Evolutionary conservation across 768 basidiomycete genomes (phyloP).

Genomic region (Austroboletus eburneus): DNA sequence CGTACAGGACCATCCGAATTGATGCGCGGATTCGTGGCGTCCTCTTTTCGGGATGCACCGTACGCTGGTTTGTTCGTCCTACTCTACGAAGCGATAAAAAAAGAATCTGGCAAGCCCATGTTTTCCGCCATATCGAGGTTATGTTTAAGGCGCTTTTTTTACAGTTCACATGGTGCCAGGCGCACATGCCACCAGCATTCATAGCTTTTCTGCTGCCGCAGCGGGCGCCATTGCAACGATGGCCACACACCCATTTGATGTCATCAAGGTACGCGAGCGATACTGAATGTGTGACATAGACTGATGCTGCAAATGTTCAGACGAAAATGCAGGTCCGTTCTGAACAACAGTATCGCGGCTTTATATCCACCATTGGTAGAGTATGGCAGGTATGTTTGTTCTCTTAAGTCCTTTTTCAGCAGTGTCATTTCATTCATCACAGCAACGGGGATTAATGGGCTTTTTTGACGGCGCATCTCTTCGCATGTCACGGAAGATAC

Average conservation of each 20-base stretch:
- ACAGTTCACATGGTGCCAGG: slow-evolving; percentile 40
- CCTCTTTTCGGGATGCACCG: slow-evolving; percentile 90
- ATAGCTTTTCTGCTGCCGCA: slow-evolving; percentile 65
- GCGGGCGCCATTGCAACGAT: slow-evolving; percentile 85
- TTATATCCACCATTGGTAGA: slow-evolving; percentile 57
- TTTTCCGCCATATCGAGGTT: not conserved
- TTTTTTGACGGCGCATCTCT: slow-evolving; percentile 87
- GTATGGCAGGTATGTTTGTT: slow-evolving; percentile 59
- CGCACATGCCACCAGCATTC: slow-evolving; percentile 48
- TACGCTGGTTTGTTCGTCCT: slow-evolving; percentile 89
- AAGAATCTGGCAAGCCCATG: slow-evolving; percentile 51
- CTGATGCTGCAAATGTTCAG: slow-evolving; percentile 35
- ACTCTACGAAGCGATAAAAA: slow-evolving; percentile 84
- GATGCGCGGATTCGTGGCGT: slow-evolving; percentile 81
- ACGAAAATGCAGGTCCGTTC: slow-evolving; percentile 92
- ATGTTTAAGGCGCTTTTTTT: slow-evolving; percentile 3
- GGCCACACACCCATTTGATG: slow-evolving; percentile 89
- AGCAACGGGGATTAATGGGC: slow-evolving; percentile 78
- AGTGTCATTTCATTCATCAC: slow-evolving; percentile 1
- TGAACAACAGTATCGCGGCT: slow-evolving; percentile 68
- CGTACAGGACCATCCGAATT: slow-evolving; percentile 78
- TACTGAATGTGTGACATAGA: not conserved
- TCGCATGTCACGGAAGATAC: slow-evolving; percentile 78
- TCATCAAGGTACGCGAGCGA: slow-evolving; percentile 68
- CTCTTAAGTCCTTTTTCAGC: not conserved